A percentile compares a stretch with the other conserved stretches of the same genome.
phyloP scores from a whole-genome alignment of 257 asterid genomes.

The Prunella vulgaris region DNA sequence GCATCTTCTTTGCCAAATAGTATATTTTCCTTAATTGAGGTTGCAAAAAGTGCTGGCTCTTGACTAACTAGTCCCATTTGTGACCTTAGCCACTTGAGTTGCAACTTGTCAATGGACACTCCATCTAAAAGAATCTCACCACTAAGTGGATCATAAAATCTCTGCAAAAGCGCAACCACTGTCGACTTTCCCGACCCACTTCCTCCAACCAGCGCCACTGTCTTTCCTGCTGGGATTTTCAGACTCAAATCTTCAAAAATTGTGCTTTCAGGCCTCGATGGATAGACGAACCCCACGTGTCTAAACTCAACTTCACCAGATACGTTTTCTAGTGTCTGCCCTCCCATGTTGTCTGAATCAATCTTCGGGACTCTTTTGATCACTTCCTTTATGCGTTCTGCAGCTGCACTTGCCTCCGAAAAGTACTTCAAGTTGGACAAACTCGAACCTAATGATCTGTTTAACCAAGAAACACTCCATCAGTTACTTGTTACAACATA shows the following conservation, averaged over 20 bases:
- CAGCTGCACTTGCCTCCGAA: slow-evolving; percentile 75
- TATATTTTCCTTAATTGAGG: slow-evolving; percentile 81
- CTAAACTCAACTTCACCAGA: slow-evolving; percentile 69
- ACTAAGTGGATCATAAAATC: slow-evolving; percentile 74
- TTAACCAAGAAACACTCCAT: background rate
- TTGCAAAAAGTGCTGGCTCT: slow-evolving; percentile 90
- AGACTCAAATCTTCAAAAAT: slow-evolving; percentile 63
- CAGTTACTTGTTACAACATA: background rate
- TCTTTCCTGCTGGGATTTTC: slow-evolving; percentile 59
- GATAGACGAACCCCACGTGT: slow-evolving; percentile 60
- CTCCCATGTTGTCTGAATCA: slow-evolving; percentile 65
- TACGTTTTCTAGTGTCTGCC: slow-evolving; percentile 43
- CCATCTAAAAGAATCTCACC: slow-evolving; percentile 82
- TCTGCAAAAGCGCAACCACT: slow-evolving; percentile 65
- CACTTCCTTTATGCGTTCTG: slow-evolving; percentile 64
- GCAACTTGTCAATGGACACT: slow-evolving; percentile 62
- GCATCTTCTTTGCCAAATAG: slow-evolving; percentile 90
- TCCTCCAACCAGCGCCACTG: slow-evolving; percentile 88
- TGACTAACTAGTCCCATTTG: slow-evolving; percentile 98
- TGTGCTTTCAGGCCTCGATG: slow-evolving; percentile 69
- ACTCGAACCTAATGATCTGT: slow-evolving; percentile 78
- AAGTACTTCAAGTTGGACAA: slow-evolving; percentile 70
- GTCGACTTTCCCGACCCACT: slow-evolving; percentile 97
- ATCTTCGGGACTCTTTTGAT: slow-evolving; percentile 68
- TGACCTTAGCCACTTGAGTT: slow-evolving; percentile 87